Conservation (phyloP, 2,329 filamentous ascomycete genomes). For the Trichoderma afroharzianum region DNA sequence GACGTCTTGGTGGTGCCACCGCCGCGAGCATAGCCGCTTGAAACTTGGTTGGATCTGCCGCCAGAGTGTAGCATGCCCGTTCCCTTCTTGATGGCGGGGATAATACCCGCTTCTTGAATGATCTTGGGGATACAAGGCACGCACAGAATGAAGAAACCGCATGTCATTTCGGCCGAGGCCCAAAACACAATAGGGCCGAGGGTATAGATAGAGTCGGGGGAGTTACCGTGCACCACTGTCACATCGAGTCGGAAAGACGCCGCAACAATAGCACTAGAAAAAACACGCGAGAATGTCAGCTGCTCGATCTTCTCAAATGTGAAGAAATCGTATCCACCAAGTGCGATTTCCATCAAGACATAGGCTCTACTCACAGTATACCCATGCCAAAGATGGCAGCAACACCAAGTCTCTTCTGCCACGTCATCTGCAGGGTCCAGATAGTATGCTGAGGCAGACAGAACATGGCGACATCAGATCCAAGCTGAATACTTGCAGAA, state of each 20-base stretch:
- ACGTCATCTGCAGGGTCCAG: background rate
- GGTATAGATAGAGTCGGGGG: background rate
- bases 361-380: background rate
- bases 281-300: too few species aligned
- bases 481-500: background rate
- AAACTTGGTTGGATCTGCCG: background rate
- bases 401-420: constrained; percentile 1
- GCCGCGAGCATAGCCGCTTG: background rate
- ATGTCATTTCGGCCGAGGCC: background rate
- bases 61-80: background rate
- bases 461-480: background rate
- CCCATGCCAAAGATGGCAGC: constrained; percentile 2
- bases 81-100: background rate
- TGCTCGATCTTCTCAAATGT: too few species aligned
- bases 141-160: constrained; percentile 8
- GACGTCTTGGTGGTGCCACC: background rate
- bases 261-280: background rate
- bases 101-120: background rate
- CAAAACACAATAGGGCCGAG: background rate
- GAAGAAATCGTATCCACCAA: too few species aligned
- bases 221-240: background rate
- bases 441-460: background rate
- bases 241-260: background rate
- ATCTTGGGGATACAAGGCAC: background rate
- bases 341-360: too few species aligned